phyloP scores from a whole-genome alignment of 768 basidiomycete species.

The Hirschioporus abietinus region DNA sequence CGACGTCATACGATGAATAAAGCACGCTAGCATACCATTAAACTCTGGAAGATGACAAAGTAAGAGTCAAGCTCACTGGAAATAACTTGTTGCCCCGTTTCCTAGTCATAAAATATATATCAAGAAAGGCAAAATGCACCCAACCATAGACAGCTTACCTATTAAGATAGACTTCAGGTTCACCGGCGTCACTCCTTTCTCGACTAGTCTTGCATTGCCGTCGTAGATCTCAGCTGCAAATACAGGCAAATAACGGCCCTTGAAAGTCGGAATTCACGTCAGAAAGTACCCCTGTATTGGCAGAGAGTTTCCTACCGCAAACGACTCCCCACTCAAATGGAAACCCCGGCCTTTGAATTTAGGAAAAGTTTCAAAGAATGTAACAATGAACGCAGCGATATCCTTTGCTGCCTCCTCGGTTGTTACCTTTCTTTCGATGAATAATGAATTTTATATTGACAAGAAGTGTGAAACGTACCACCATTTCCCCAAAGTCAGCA shows the following conservation, averaged over 20 bases:
- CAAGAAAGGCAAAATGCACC: constrained; percentile 30
- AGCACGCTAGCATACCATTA: neutral
- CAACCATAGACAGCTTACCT: constrained; percentile 32
- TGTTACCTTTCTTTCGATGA: constrained; percentile 8
- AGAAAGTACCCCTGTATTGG: constrained; percentile 20
- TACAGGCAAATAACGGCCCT: constrained; percentile 20
- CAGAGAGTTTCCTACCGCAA: constrained; percentile 37
- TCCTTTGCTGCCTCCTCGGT: constrained; percentile 36
- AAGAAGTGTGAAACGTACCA: too few species aligned
- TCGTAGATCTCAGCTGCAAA: constrained; percentile 35
- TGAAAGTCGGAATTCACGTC: neutral
- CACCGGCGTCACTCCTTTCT: constrained; percentile 28
- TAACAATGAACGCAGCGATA: constrained; percentile 30
- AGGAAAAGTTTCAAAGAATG: constrained; percentile 36
- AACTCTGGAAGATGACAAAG: neutral
- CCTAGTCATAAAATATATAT: constrained; percentile 38
- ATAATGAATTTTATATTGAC: too few species aligned
- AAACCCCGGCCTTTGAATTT: constrained; percentile 31
- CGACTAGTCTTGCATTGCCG: constrained; percentile 20
- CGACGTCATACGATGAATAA: constrained; percentile 36
- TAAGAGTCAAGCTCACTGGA: neutral
- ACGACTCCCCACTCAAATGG: constrained; percentile 43
- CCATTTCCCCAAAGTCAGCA: neutral
- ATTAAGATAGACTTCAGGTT: constrained; percentile 15
- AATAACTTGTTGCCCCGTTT: constrained; percentile 27